Evolutionary conservation across 176 grass and related monocot genomes (phyloP).

Genomic region (Musa schizocarpa): DNA sequence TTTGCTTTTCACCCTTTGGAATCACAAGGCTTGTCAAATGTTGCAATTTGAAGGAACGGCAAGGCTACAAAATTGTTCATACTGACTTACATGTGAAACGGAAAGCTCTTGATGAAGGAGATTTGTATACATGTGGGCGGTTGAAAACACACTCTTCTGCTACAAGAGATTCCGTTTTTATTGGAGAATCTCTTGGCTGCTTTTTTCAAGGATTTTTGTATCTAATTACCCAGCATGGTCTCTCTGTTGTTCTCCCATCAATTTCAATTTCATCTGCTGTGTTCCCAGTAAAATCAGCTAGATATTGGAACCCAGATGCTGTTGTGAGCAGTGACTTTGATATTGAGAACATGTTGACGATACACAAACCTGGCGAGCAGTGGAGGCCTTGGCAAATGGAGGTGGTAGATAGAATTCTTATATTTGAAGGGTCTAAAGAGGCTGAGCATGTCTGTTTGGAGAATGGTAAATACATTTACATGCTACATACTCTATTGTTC

Average conservation of each 20-base stretch:
- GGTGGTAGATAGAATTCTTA: constrained; percentile 69
- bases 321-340: constrained; percentile 22
- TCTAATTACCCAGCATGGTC: constrained; percentile 53
- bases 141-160: constrained; percentile 22
- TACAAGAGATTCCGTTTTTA: constrained; percentile 37
- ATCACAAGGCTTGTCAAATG: constrained; percentile 52
- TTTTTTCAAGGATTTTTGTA: constrained; percentile 80
- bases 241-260: constrained; percentile 81
- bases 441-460: constrained; percentile 69
- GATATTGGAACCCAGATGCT: constrained; percentile 45
- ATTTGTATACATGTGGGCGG: constrained; percentile 24
- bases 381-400: constrained; percentile 83
- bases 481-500: not conserved
- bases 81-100: constrained; percentile 35
- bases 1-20: constrained; percentile 84
- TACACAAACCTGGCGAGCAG: constrained; percentile 37
- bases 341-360: constrained; percentile 32
- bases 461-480: constrained; percentile 55
- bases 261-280: constrained; percentile 48
- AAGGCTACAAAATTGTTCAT: constrained; percentile 53
- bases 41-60: constrained; percentile 26
- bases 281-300: constrained; percentile 21
- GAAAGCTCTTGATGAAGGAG: constrained; percentile 33
- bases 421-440: constrained; percentile 71
- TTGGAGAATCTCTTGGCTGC: constrained; percentile 58